phyloP scores from a whole-genome alignment of 176 grass and related monocot genomes.

The Ampelocalamus luodianensis region DNA sequence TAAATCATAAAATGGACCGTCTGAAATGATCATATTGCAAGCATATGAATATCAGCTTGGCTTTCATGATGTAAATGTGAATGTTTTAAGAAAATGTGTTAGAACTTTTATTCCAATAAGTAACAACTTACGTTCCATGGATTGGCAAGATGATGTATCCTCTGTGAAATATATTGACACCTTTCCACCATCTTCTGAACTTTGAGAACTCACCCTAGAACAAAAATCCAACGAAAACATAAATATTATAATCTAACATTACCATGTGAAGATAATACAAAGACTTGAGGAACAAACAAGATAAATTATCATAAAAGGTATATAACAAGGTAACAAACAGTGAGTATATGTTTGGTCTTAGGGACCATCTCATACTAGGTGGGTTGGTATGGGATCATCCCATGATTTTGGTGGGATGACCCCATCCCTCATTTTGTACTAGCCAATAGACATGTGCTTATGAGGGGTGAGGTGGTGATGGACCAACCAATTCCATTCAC shows the following conservation, averaged over 20 bases:
- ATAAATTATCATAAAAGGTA: slow-evolving; percentile 9
- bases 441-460: no score
- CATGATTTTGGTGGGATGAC: not conserved
- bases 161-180: slow-evolving; percentile 84
- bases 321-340: not conserved
- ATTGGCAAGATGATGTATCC: slow-evolving; percentile 90
- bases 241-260: slow-evolving; percentile 31
- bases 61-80: not conserved
- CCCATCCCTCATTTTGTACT: not conserved
- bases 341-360: not conserved
- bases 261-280: slow-evolving; percentile 28
- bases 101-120: slow-evolving; percentile 17
- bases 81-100: slow-evolving; percentile 27
- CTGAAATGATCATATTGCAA: not conserved
- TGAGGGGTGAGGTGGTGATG: not conserved
- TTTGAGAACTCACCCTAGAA: slow-evolving; percentile 60
- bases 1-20: not conserved
- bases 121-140: slow-evolving; percentile 73
- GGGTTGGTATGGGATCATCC: not conserved
- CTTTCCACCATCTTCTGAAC: slow-evolving; percentile 98
- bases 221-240: slow-evolving; percentile 17
- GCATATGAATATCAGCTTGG: slow-evolving; percentile 9
- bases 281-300: slow-evolving; percentile 10
- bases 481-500: not conserved
- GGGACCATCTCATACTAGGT: not conserved